phyloP scores from a whole-genome alignment of 176 grass and related monocot genomes.

The Bonia amplexicaulis region DNA sequence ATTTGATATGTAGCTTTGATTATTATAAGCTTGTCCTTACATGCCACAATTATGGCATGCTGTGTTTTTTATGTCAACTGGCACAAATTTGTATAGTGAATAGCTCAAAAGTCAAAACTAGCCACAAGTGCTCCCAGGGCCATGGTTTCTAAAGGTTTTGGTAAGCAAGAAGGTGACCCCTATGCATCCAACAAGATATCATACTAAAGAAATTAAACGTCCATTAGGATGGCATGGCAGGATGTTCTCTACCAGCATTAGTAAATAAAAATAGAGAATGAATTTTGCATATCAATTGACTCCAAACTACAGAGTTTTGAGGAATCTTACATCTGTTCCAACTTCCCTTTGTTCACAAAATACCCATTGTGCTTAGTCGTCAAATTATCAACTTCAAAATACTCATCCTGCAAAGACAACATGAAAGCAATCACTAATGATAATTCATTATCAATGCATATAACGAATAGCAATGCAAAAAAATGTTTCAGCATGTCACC shows the following conservation, averaged over 20 bases:
- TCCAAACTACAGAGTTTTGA: constrained; percentile 27
- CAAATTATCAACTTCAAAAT: constrained; percentile 99
- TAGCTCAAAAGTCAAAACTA: neutral
- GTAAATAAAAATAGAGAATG: neutral
- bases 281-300: constrained; percentile 14
- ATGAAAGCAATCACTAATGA: constrained; percentile 27
- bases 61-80: neutral
- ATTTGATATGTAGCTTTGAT: neutral
- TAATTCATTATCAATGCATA: neutral
- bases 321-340: constrained; percentile 92
- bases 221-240: neutral
- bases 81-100: neutral
- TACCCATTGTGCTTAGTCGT: constrained; percentile 92
- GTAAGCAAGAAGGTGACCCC: neutral
- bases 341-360: constrained; percentile 98
- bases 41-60: neutral
- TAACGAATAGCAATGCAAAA: neutral
- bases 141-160: neutral
- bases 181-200: constrained; percentile 9
- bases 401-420: constrained; percentile 80
- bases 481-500: neutral
- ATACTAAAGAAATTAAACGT: constrained; percentile 29
- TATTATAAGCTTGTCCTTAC: neutral
- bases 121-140: neutral
- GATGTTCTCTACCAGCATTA: neutral